Conservation (phyloP, 2,329 filamentous ascomycete species). For the Cercospora sojina region DNA sequence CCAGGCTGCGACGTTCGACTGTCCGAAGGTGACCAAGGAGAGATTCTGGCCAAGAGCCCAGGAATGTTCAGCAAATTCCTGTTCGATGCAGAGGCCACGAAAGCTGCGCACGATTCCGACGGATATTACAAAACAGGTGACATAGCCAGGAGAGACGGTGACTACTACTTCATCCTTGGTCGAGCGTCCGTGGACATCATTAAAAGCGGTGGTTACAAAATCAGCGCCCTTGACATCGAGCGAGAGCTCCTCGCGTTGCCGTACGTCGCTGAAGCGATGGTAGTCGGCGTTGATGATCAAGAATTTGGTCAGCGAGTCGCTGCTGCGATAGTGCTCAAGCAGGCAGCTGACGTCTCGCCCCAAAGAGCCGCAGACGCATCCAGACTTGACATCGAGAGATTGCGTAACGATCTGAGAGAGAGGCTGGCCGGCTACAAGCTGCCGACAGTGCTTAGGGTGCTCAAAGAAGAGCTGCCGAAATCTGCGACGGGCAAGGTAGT, state of each 20-base stretch:
- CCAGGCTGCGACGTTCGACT: slow-evolving; percentile 50
- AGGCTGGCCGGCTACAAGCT: slow-evolving; percentile 51
- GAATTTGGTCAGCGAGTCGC: slow-evolving; percentile 58
- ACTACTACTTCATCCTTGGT: slow-evolving; percentile 55
- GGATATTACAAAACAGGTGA: slow-evolving; percentile 39
- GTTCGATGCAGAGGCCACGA: slow-evolving; percentile 35
- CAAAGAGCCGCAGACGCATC: slow-evolving; percentile 24
- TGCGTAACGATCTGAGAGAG: slow-evolving; percentile 47
- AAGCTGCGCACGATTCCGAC: slow-evolving; percentile 32
- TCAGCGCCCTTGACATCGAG: slow-evolving; percentile 56
- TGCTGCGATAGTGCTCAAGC: slow-evolving; percentile 50
- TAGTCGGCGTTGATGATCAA: slow-evolving; percentile 54
- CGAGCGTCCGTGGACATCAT: slow-evolving; percentile 55
- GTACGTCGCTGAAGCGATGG: slow-evolving; percentile 53
- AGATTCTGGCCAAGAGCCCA: slow-evolving; percentile 45
- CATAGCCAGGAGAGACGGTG: slow-evolving; percentile 42
- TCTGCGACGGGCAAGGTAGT: slow-evolving; percentile 52
- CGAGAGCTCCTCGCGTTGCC: slow-evolving; percentile 52
- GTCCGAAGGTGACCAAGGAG: slow-evolving; percentile 49
- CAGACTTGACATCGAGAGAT: slow-evolving; percentile 42
- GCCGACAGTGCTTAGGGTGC: slow-evolving; percentile 49
- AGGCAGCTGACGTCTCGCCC: slow-evolving; percentile 32
- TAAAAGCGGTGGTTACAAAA: slow-evolving; percentile 58
- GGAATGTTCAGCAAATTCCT: slow-evolving; percentile 40
- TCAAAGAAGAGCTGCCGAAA: slow-evolving; percentile 50